Evolutionary conservation across 352 stramenopile genomes (phyloP), one percentile per base, ranked within the genome.

Genomic region (Pythium plurisporium): DNA sequence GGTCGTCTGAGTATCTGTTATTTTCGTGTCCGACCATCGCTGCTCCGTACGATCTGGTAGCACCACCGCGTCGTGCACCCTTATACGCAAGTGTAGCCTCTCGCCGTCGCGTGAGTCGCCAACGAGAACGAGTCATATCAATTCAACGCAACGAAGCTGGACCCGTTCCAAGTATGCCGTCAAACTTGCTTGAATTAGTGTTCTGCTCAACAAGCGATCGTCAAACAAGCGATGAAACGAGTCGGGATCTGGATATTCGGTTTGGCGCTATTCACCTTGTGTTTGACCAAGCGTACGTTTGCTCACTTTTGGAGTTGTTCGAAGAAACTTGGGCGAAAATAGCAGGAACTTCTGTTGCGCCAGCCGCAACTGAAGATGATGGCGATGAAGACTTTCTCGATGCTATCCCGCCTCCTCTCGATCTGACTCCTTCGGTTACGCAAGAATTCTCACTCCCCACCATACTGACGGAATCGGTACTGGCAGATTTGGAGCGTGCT

Each of bases 281-380:
- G 38, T 91, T 94, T 60, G 83, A 95, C 38, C 86, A 95, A 52
- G 80, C 82, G 19, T 93, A 93, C 36, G 67, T 94, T 8, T 88
- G 79, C 43, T 90, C 81, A 45, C 57, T 94, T 50, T 23, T 94
- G 3, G 76, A 91, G 45, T 34, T 94, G 8, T 76, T 91, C 49
- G 79, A 90, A 61, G 72, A 91, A 56, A 82, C 82, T 41, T 72
- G 67, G 38, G 74, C 71, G 1, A 83, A 85, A 44, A 65, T 85
- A 38, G 57, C 70, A 8, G 12, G 71, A 15, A 58, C 69, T 38
- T 55, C 70, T 4, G 29, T n/a, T 43, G 46, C 31, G 48, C 47
- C 70, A 27, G 48, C 55, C 10, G 63, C 58, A 7, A 23, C 42
- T 11, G 59, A 56, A 30, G 59, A 61, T 6, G 57, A 64, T 38